Conservation (phyloP, 306 rosid genomes). For the Castanea mollissima region DNA sequence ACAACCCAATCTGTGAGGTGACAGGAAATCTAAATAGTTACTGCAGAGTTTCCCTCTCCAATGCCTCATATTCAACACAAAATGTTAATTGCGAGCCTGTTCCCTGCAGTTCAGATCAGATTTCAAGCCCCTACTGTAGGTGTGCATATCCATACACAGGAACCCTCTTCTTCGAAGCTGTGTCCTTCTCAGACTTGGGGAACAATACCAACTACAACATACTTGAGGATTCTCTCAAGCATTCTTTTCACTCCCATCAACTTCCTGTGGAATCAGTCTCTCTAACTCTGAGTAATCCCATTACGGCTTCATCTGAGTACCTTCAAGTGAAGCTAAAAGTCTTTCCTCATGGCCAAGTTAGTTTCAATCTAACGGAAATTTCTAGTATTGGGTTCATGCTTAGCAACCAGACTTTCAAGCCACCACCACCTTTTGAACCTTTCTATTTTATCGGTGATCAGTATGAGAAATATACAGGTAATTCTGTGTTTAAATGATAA, state of each 20-base stretch:
- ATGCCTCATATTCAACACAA: neutral
- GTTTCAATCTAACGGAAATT: slow-evolving; percentile 21
- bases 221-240: slow-evolving; percentile 1
- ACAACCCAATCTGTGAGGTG: slow-evolving; percentile 29
- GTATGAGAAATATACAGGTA: no score
- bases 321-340: slow-evolving; percentile 17
- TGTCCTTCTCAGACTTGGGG: slow-evolving; percentile 1
- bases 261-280: slow-evolving; percentile 26
- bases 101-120: slow-evolving; percentile 7
- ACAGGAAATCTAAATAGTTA: neutral
- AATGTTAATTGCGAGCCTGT: neutral
- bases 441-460: no score
- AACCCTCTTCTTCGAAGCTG: slow-evolving; percentile 29
- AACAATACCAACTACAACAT: neutral
- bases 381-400: slow-evolving; percentile 21
- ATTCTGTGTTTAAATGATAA: neutral
- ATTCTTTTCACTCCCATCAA: neutral
- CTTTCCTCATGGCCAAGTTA: slow-evolving; percentile 23
- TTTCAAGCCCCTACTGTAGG: slow-evolving; percentile 34
- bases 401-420: slow-evolving; percentile 35
- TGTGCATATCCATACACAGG: slow-evolving; percentile 45
- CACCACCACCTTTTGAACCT: slow-evolving; percentile 31
- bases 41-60: slow-evolving; percentile 23
- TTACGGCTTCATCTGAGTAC: neutral
- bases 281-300: slow-evolving; percentile 11